phyloP scores from a whole-genome alignment of 2,329 filamentous ascomycete species.

The Calonectria pseudoturangicola region DNA sequence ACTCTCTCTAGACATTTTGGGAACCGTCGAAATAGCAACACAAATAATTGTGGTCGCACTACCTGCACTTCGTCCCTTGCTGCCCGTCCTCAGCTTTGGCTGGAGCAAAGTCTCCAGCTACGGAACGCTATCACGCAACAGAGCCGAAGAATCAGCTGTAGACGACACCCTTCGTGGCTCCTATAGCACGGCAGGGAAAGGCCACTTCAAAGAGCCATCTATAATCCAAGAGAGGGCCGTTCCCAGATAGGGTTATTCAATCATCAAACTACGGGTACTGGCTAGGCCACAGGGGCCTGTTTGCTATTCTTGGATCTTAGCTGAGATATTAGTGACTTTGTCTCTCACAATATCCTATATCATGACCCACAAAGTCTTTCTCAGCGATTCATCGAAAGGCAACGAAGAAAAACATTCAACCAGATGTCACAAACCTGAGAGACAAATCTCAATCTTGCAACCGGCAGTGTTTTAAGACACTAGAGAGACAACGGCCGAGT shows the following conservation, averaged over 20 bases:
- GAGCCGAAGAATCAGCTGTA: neutral
- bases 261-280: no score
- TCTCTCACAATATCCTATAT: no score
- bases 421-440: no score
- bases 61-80: constrained; percentile 14
- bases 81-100: neutral
- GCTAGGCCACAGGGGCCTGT: no score
- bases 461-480: neutral
- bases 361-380: no score
- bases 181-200: neutral
- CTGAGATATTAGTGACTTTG: no score
- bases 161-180: constrained; percentile 3
- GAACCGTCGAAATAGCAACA: constrained; percentile 22
- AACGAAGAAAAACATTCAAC: no score
- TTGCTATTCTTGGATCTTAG: no score
- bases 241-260: neutral
- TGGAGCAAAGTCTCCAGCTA: constrained; percentile 4
- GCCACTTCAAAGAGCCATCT: neutral
- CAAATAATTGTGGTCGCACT: constrained; percentile 22
- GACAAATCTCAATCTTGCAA: no score
- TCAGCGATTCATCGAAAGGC: no score
- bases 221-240: neutral
- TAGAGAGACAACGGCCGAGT: no score
- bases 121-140: neutral
- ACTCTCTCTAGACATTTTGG: neutral